phyloP scores from a whole-genome alignment of 2,329 filamentous ascomycete species.

The Fusarium begoniae region DNA sequence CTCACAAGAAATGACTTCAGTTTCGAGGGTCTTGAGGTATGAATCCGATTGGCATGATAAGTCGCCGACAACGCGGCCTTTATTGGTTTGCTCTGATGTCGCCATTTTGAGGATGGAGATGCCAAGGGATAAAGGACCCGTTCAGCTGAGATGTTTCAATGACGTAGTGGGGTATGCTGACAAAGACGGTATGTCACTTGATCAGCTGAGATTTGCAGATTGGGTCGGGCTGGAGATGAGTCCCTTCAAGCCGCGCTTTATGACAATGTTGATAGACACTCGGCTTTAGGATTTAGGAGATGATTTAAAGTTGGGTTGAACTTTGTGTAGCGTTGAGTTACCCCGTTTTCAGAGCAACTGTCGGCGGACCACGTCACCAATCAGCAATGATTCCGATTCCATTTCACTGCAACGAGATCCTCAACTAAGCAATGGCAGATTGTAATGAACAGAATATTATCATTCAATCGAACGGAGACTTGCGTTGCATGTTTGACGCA shows the following conservation, averaged over 20 bases:
- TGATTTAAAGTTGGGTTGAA: neutral
- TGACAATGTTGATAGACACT: accelerated
- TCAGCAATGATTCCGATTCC: accelerated
- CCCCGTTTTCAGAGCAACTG: neutral
- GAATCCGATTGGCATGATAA: slow-evolving; percentile 44
- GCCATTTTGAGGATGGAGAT: slow-evolving; percentile 10
- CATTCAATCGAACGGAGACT: neutral
- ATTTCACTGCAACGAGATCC: neutral
- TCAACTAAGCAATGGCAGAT: accelerated
- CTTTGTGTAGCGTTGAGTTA: neutral
- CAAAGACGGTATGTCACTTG: slow-evolving; percentile 19
- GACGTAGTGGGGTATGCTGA: slow-evolving; percentile 21
- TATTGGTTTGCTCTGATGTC: neutral
- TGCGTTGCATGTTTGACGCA: accelerated
- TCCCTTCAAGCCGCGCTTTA: accelerated
- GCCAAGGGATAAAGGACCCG: neutral
- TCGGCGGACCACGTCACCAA: accelerated
- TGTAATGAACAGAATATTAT: accelerated
- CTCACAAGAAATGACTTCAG: slow-evolving; percentile 42
- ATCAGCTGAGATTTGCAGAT: neutral
- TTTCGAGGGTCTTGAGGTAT: slow-evolving; percentile 38
- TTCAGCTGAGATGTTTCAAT: slow-evolving; percentile 2
- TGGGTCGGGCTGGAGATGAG: accelerated
- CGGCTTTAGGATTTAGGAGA: accelerated
- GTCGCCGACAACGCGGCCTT: slow-evolving; percentile 37